Evolutionary conservation across 2,329 filamentous ascomycete genomes (phyloP).

Genomic region (Alternaria sp.): DNA sequence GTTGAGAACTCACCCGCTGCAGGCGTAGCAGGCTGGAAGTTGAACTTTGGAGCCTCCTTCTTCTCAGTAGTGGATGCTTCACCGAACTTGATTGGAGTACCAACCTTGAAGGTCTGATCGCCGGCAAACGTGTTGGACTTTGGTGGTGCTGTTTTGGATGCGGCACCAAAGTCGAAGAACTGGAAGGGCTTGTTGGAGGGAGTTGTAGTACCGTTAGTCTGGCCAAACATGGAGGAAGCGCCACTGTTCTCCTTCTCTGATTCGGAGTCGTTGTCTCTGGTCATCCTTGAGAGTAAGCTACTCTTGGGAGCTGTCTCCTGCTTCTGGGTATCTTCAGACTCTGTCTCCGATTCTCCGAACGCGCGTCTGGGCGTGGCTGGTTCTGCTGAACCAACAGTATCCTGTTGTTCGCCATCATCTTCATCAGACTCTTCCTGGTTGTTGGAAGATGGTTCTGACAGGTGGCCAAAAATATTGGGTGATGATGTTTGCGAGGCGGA

Average conservation of each 20-base stretch:
- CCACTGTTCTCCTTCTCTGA: conserved; percentile 37
- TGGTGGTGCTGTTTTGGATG: conserved; percentile 39
- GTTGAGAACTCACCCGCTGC: conserved; percentile 39
- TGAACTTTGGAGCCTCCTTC: conserved; percentile 36
- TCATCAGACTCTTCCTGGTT: conserved; percentile 45
- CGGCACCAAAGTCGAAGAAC: conserved; percentile 44
- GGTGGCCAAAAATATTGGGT: conserved; percentile 47
- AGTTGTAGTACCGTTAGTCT: conserved; percentile 40
- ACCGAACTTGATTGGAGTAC: conserved; percentile 49
- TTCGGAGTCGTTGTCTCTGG: conserved; percentile 30
- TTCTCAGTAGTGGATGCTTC: conserved; percentile 32
- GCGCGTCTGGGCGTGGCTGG: conserved; percentile 37
- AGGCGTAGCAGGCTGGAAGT: conserved; percentile 41
- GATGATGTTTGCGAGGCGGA: conserved; percentile 33
- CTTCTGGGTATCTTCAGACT: conserved; percentile 37
- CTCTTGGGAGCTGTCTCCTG: conserved; percentile 27
- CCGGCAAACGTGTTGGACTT: conserved; percentile 43
- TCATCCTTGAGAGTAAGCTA: conserved; percentile 44
- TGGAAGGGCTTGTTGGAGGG: conserved; percentile 37
- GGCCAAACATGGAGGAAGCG: conserved; percentile 26
- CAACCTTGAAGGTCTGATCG: conserved; percentile 51
- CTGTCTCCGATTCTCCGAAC: conserved; percentile 34
- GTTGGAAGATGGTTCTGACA: conserved; percentile 45
- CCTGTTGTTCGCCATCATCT: conserved; percentile 28
- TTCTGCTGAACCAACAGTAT: conserved; percentile 24